A percentile compares a stretch with the other conserved stretches of the same genome.
Conservation (phyloP, 345 rosid genomes). For the Microthlaspi erraticum region DNA sequence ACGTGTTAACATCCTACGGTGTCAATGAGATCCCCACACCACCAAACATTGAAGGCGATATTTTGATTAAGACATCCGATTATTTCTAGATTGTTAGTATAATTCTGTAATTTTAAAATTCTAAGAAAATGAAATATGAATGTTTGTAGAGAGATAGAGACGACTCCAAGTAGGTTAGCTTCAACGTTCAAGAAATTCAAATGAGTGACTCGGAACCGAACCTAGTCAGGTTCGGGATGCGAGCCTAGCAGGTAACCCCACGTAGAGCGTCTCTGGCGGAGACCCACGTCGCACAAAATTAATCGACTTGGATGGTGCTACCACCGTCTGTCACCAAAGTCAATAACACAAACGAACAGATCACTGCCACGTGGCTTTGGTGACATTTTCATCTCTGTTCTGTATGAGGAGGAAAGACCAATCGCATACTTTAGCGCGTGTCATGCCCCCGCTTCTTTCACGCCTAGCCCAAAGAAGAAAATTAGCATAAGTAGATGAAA, state of each 20-base stretch:
- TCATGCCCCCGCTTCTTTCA: neutral
- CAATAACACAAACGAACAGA: neutral
- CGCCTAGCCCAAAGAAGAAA: slow-evolving; percentile 1
- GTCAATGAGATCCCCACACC: slow-evolving; percentile 31
- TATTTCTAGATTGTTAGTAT: neutral
- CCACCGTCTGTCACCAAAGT: slow-evolving; percentile 39
- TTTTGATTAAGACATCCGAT: slow-evolving; percentile 24
- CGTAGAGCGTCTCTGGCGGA: slow-evolving; percentile 51
- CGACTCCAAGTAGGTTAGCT: slow-evolving; percentile 31
- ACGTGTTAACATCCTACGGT: slow-evolving; percentile 37
- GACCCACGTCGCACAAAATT: slow-evolving; percentile 49
- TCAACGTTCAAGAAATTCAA: slow-evolving; percentile 64
- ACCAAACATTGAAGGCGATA: slow-evolving; percentile 43
- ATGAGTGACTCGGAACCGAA: slow-evolving; percentile 48
- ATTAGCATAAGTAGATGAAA: slow-evolving; percentile 4
- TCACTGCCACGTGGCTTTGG: neutral
- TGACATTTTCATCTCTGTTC: neutral
- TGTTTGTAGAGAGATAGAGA: neutral
- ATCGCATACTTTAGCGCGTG: slow-evolving; percentile 27
- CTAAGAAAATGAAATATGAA: neutral
- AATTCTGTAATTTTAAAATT: neutral
- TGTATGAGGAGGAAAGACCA: neutral
- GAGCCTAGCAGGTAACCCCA: slow-evolving; percentile 44
- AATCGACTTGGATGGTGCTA: slow-evolving; percentile 26
- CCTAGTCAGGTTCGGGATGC: slow-evolving; percentile 42